Evolutionary conservation across 179 eudicot genomes (phyloP).

Genomic region (Gypsophila paniculata): DNA sequence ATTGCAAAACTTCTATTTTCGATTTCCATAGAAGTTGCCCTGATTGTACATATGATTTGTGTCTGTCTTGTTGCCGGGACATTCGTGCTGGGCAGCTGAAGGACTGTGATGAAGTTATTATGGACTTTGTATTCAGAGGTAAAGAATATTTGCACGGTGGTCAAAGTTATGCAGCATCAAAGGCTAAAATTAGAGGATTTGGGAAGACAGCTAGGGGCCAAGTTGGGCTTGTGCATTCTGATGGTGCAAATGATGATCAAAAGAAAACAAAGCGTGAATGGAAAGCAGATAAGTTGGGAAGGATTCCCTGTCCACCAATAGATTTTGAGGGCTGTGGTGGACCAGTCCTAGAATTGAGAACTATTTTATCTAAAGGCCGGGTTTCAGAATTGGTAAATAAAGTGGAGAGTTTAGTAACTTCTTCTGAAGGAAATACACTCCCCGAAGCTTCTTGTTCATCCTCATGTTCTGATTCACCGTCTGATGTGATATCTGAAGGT

Average conservation of each 20-base stretch:
- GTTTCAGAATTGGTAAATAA: constrained; percentile 42
- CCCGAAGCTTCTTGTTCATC: constrained; percentile 29
- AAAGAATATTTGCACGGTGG: constrained; percentile 42
- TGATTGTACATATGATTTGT: constrained; percentile 57
- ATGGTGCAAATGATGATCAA: no score
- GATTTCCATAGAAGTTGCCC: constrained; percentile 71
- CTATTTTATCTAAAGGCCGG: constrained; percentile 26
- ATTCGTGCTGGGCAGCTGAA: constrained; percentile 49
- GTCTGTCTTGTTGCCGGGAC: constrained; percentile 68
- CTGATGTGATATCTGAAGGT: constrained; percentile 3
- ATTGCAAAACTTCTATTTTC: constrained; percentile 58
- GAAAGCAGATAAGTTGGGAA: constrained; percentile 52
- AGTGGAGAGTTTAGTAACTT: constrained; percentile 35
- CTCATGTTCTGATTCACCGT: constrained; percentile 31
- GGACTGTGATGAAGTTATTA: constrained; percentile 36
- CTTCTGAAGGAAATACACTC: constrained; percentile 4
- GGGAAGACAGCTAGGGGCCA: neutral
- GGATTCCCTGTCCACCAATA: constrained; percentile 60
- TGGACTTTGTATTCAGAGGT: constrained; percentile 30
- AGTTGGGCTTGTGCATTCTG: neutral
- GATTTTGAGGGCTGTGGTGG: constrained; percentile 60
- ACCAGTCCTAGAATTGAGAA: constrained; percentile 41
- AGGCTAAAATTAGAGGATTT: neutral
- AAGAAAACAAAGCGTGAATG: constrained; percentile 33
- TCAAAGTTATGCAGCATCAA: no score